Conservation (phyloP, 306 rosid genomes). For the Lathyrus oleraceus region DNA sequence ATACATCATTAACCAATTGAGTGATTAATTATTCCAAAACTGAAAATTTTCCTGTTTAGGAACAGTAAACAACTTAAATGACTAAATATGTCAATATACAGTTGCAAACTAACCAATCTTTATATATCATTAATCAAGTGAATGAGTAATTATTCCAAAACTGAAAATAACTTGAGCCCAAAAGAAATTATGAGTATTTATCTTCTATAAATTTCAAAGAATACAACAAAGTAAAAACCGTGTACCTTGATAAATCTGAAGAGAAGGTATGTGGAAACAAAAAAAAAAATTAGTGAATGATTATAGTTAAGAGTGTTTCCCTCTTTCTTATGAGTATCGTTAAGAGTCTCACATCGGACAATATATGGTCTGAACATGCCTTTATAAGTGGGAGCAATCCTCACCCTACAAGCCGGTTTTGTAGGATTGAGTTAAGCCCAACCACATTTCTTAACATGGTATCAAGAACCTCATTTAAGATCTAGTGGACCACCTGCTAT, state of each 20-base stretch:
- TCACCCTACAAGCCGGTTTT: no score
- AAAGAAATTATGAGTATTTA: not conserved
- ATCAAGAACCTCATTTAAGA: no score
- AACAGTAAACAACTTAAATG: constrained; percentile 10
- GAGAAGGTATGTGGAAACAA: not conserved
- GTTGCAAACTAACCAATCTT: not conserved
- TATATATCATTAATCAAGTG: constrained; percentile 12
- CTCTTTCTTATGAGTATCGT: not conserved
- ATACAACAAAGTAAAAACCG: not conserved
- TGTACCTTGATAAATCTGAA: constrained; percentile 12
- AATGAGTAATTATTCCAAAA: constrained; percentile 5
- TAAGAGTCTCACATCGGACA: no score
- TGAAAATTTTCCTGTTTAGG: not conserved
- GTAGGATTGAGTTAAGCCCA: no score
- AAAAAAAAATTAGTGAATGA: constrained; percentile 16
- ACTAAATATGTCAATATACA: constrained; percentile 10
- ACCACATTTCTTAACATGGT: no score
- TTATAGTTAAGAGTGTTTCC: not conserved
- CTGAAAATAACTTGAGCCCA: not conserved
- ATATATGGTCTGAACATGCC: no score
- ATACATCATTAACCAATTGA: constrained; percentile 12
- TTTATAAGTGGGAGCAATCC: no score
- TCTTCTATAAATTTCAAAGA: not conserved
- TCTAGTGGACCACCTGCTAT: no score
- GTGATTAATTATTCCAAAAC: constrained; percentile 9